phyloP scores from a whole-genome alignment of 306 rosid genomes.

The Citrullus amarus region DNA sequence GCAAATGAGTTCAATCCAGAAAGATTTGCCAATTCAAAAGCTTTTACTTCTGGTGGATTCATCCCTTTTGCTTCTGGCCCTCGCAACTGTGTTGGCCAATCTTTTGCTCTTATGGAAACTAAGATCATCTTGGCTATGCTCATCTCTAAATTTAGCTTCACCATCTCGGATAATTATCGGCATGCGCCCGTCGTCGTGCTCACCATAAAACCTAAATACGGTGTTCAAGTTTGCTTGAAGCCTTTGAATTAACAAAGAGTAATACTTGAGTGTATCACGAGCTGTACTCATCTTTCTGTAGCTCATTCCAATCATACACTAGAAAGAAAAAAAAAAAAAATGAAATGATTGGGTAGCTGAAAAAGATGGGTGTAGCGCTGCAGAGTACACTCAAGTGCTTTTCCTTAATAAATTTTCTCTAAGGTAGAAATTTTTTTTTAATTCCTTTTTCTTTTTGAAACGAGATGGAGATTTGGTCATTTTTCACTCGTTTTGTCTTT shows the following conservation, averaged over 20 bases:
- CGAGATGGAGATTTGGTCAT: not conserved
- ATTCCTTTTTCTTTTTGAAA: not conserved
- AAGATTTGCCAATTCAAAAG: conserved; percentile 55
- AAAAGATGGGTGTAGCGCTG: too few relatives aligned
- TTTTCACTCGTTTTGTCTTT: not conserved
- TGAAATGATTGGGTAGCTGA: too few relatives aligned
- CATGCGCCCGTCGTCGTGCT: conserved; percentile 86
- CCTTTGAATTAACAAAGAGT: conserved; percentile 21
- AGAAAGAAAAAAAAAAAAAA: too few relatives aligned
- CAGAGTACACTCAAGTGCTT: too few relatives aligned
- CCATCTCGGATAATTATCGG: conserved; percentile 47
- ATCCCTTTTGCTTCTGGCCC: conserved; percentile 87
- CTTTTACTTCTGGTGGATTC: conserved; percentile 59
- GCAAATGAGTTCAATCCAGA: conserved; percentile 86
- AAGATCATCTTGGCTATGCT: conserved; percentile 83
- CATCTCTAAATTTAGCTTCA: conserved; percentile 56
- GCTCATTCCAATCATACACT: too few relatives aligned
- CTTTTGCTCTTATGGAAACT: conserved; percentile 88
- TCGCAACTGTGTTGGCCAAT: conserved; percentile 84
- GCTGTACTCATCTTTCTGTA: too few relatives aligned
- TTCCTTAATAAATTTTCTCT: not conserved
- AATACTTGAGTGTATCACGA: too few relatives aligned
- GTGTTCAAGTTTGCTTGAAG: conserved; percentile 76
- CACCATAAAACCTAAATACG: conserved; percentile 81
- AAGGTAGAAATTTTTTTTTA: too few relatives aligned